Evolutionary conservation across 148 eudicot genomes (phyloP), one percentile per base, ranked within the genome.

Genomic region (Gaultheria prostrata): DNA sequence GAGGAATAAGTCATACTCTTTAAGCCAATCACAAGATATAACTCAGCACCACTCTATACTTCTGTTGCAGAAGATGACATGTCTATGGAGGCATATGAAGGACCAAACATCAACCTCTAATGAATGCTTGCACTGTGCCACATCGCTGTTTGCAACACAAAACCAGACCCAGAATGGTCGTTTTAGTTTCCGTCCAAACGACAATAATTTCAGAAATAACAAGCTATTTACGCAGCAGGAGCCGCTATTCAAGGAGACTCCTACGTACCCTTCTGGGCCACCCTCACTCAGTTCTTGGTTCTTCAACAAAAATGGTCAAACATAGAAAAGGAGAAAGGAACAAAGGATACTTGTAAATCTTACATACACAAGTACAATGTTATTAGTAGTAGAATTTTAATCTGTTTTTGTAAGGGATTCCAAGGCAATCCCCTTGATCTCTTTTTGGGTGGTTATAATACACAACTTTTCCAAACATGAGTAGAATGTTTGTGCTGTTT

Each of bases 231-330:
- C 70, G 24, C 90, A 74, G 63, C 86, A 65, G 51, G 93, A 88
- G 80, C 84, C 81, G 67, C 81, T 20, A 20, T 33, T 32, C 9
- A 91, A 88, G 75, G 84, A 79, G 20, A 69, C 87, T 6, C 10
- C 82, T 13, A 43, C 81, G 18, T 86, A 67, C 61, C 88, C 93
- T 77, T 88, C 90, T 15, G 92, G 97, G 30, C 99, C 93, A 15
- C 99, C 99, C 20, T 97, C 99, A 6, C 98, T 97, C 53, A 94
- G 90, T 81, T 90, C 93, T 51, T 96, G 99, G 98, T 95, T 96
- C 77, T 80, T 90, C 39, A 85, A 91, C 49, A 88, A 87, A 90
- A 80, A 87, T 77, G n/a, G 32, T 48, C 77, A 51, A 69, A 85
- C 24, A 46, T 10, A 70, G 93, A 85, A 71, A 85, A 80, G 80